These are phyloP conservation scores for Venturia carpophila DNA, from an alignment of 2,329 filamentous ascomycete genomes.

Conservation along the genomic window DNA sequence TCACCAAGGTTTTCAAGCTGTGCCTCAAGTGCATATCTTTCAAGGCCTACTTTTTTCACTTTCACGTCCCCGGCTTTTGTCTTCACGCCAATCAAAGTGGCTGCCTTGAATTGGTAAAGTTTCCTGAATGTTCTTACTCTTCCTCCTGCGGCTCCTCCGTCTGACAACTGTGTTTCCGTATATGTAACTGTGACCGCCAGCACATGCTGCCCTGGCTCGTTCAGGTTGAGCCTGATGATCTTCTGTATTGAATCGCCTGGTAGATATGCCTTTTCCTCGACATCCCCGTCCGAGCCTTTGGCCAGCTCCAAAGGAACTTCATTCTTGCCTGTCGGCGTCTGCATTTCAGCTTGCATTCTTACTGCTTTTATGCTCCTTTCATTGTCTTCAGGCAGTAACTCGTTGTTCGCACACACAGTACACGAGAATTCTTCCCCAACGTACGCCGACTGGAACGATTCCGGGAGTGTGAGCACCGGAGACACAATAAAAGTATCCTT, in stretches of 20 bases:
- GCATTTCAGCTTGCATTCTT: conserved; percentile 85
- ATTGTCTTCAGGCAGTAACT: conserved; percentile 42
- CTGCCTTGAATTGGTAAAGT: conserved; percentile 92
- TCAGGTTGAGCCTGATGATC: conserved; percentile 77
- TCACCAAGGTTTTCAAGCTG: conserved; percentile 94
- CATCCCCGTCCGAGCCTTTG: conserved; percentile 35
- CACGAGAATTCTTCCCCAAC: conserved; percentile 94
- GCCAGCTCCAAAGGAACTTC: conserved; percentile 48
- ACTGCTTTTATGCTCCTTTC: conserved; percentile 60
- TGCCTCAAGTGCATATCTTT: conserved; percentile 73
- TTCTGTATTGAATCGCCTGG: conserved; percentile 66
- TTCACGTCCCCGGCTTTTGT: conserved; percentile 71
- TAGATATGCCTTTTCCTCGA: conserved; percentile 32
- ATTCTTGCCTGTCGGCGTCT: conserved; percentile 68
- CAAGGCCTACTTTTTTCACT: conserved; percentile 34
- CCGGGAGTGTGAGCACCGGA: conserved; percentile 69
- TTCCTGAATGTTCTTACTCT: conserved; percentile 80
- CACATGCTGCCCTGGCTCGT: conserved; percentile 90
- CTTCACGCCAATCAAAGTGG: conserved; percentile 78
- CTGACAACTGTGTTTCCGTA: conserved; percentile 66
- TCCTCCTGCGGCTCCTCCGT: conserved; percentile 30
- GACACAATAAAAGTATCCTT: conserved; percentile 43
- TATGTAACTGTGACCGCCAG: conserved; percentile 90
- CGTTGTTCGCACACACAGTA: conserved; percentile 93
- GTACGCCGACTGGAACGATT: conserved; percentile 88